phyloP scores from a whole-genome alignment of 73 alveolate species.

The Paramecium tetraurelia region DNA sequence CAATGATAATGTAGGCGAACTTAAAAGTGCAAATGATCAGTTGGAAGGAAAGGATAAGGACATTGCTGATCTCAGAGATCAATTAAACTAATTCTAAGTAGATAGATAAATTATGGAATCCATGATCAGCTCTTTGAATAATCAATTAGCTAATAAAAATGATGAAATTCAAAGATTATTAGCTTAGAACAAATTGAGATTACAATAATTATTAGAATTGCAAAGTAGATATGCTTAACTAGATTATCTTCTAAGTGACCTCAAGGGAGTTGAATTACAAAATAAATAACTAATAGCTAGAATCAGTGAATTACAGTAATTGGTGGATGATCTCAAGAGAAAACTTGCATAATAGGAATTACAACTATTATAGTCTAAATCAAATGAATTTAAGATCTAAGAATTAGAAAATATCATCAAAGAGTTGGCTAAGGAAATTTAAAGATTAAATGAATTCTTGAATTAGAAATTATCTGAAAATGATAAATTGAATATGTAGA shows the following conservation, averaged over 20 bases:
- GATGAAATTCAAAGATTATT: conserved; percentile 16
- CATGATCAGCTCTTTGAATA: background rate
- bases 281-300: background rate
- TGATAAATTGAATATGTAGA: background rate
- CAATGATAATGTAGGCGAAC: background rate
- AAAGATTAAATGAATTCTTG: conserved; percentile 30
- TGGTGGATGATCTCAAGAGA: conserved; percentile 6
- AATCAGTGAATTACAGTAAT: background rate
- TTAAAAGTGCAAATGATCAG: background rate
- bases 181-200: background rate
- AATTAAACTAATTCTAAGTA: background rate
- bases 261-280: background rate
- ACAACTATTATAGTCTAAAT: background rate
- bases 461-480: background rate
- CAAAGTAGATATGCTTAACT: background rate
- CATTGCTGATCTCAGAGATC: background rate
- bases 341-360: conserved; percentile 3
- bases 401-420: background rate
- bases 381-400: conserved; percentile 8
- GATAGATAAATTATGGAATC: conserved; percentile 26
- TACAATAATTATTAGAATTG: conserved; percentile 11
- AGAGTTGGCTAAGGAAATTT: background rate
- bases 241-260: background rate
- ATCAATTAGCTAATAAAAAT: background rate
- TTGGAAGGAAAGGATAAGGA: conserved; percentile 9